phyloP scores from a whole-genome alignment of 495 filamentous ascomycete species.

The Lepidopterella palustris region DNA sequence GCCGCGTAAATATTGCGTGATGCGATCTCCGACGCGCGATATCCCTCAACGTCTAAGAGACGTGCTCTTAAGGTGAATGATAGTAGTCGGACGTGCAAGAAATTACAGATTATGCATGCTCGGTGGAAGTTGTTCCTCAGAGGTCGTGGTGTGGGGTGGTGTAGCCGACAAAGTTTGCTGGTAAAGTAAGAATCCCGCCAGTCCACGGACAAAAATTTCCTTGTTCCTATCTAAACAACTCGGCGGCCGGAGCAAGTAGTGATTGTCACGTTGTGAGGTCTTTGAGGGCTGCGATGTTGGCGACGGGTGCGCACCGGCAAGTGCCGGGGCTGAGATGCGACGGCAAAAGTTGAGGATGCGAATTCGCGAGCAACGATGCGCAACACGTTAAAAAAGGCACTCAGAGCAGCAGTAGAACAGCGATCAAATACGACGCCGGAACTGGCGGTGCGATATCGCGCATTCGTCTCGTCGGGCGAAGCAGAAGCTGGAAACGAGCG shows the following conservation, averaged over 20 bases:
- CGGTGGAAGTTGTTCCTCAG: background rate
- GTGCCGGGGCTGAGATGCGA: constrained; percentile 28
- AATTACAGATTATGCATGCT: constrained; percentile 11
- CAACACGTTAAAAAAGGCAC: constrained; percentile 4
- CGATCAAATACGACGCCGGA: constrained; percentile 11
- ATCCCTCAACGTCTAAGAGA: background rate
- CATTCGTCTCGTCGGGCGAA: constrained; percentile 21
- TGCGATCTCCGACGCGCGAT: background rate
- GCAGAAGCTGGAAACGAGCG: constrained; percentile 11
- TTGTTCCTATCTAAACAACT: background rate
- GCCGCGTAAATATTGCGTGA: background rate
- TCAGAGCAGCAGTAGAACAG: background rate
- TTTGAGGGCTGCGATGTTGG: background rate
- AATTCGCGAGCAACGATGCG: background rate
- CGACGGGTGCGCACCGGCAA: constrained; percentile 11
- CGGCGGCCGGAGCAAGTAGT: background rate
- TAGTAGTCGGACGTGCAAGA: background rate
- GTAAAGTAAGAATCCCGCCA: background rate
- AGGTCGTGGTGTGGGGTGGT: background rate
- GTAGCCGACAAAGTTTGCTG: background rate
- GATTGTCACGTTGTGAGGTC: background rate
- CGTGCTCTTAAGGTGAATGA: background rate
- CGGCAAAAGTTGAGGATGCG: constrained; percentile 1
- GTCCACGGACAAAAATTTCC: background rate
- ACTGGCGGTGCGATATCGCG: constrained; percentile 18